Evolutionary conservation across 202 grass and related monocot species (phyloP).

Genomic region (Eragrostis tef): DNA sequence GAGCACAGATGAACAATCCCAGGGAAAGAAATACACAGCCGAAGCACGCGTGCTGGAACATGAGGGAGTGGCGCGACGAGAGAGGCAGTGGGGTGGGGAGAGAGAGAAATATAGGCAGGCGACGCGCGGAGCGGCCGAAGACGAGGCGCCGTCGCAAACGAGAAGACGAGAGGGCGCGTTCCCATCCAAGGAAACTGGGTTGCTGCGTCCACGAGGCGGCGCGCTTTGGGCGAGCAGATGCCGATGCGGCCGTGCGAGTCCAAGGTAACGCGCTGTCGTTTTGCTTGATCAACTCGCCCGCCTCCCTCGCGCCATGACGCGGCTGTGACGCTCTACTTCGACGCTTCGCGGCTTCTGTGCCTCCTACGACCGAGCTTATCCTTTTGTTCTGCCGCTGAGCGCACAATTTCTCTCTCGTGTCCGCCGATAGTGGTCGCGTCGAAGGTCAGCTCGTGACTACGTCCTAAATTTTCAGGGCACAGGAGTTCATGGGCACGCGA

Average conservation of each 20-base stretch:
- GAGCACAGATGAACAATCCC: no score
- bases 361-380: background rate
- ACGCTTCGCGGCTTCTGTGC: conserved; percentile 6
- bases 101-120: background rate
- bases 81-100: background rate
- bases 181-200: conserved; percentile 8
- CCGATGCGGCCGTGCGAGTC: conserved; percentile 6
- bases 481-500: background rate
- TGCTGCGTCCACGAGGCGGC: background rate
- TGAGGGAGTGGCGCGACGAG: background rate
- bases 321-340: no score
- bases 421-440: background rate
- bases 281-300: background rate
- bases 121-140: conserved; percentile 6
- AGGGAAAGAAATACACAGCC: no score
- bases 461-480: background rate
- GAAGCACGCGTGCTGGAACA: background rate
- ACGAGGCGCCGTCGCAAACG: conserved; percentile 38
- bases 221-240: conserved; percentile 16
- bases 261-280: background rate
- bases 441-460: background rate
- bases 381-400: no score
- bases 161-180: conserved; percentile 10
- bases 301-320: background rate
- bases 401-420: background rate